Evolutionary conservation across 2,329 filamentous ascomycete species (phyloP), one percentile per base, ranked within the genome.

Genomic region (Metarhizium guizhouense): DNA sequence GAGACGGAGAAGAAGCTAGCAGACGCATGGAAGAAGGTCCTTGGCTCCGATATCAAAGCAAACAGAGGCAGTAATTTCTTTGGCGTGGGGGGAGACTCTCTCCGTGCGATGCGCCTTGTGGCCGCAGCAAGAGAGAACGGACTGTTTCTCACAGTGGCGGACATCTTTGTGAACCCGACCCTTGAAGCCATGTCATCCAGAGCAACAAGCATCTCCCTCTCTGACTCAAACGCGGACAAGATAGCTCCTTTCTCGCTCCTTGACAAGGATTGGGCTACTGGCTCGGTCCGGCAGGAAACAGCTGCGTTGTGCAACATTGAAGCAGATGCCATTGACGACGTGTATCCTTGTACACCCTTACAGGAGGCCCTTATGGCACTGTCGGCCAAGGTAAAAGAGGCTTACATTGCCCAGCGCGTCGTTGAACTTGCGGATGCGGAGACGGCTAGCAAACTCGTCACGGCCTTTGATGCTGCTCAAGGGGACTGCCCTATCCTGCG

Each of bases 331-430:
- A 52, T 64, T 11, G 50, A 60, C 16, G 63, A 64, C 48, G 54
- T 63, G 10, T 57, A 60, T n/a, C 63, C 62, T 2, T 63, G 62
- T 45, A 62, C 63, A 11, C 57, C 63, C 1, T 54, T 64, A 11
- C 63, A 64, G 48, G 57, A 63, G 20, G 59, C 58, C 7, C 54
- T 63, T 25, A 51, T 63, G 30, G 57, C 61, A 0, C 64, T 82
- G 6, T 78, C 79, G 2, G 71, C 73, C 56, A 79, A 78, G 61
- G 69, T 76, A 29, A 70, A 72, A 38, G 78, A 78, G 47, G 74
- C 76, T 0, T 83, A 82, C 45, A 72, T 83, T 3, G 77, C 76
- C 2, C 77, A 77, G 59, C 69, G 76, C 43, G 74, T 80, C 1
- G 69, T 77, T 25, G 65, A 72, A 47, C 65, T 80, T 3, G 61